Evolutionary conservation across 176 grass and related monocot species (phyloP), one percentile per base, ranked within the genome.

Genomic region (Musa troglodytarum): DNA sequence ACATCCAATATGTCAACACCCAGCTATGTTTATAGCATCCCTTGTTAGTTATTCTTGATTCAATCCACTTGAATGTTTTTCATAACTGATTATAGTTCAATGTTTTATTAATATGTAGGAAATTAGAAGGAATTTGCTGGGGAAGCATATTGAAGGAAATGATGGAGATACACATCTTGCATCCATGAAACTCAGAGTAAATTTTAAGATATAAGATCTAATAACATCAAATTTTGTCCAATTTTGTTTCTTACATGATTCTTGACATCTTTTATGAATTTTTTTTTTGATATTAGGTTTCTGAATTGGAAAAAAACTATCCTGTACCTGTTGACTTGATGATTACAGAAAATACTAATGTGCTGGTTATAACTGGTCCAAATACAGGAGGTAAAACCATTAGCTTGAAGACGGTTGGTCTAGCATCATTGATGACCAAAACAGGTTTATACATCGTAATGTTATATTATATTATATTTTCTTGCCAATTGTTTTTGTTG

Each of bases 351-450:
- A 87, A 84, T 84, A 92, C 86, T 80, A 76, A 78, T 62, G 86
- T 92, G 28, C 81, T 92, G 80, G 84, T 92, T 62, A 92, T 89
- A 82, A 92, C 90, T 86, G 90, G 86, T 52, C 90, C 90, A 76
- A 92, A 92, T 80, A 92, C 86, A 52, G 90, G 90, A 53, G 90
- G 90, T 24, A 92, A 92, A 86, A 92, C 90, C 79, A 88, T 89
- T 77, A 92, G 90, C 69, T 84, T 92, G 82, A 92, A 92, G 84
- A 92, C 90, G 2, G 76, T 92, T 84, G 86, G 82, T 62, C 72
- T 92, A 65, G 86, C 90, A 80, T 92, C 90, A 8, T 89, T 92
- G 72, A 92, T 92, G 90, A 81, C 89, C 67, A 92, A 92, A 75
- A 88, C 81, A 82, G 89, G 89, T 92, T 4, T 19, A 10, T 2